Conservation (phyloP, 305 asterid species). For the Fraxinus xanthoxyloides region DNA sequence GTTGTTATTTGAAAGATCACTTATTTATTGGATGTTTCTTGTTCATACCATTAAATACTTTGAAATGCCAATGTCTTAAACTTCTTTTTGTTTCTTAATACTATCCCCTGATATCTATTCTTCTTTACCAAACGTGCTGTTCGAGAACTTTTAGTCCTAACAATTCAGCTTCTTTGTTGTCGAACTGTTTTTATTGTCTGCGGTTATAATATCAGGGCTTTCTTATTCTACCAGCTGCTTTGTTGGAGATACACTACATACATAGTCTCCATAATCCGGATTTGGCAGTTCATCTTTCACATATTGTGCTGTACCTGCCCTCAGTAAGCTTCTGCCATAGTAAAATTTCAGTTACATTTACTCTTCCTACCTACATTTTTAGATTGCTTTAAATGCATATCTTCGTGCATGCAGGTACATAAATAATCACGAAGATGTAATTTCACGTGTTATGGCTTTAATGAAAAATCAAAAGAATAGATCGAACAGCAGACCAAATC, state of each 20-base stretch:
- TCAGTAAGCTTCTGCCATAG: background rate
- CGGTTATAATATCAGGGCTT: constrained; percentile 12
- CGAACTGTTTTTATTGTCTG: constrained; percentile 1
- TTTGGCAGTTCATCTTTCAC: constrained; percentile 10
- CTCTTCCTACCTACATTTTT: constrained; percentile 14
- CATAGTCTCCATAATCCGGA: background rate
- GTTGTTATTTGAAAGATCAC: background rate
- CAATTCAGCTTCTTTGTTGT: background rate
- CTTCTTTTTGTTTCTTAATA: background rate
- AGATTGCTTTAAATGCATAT: background rate
- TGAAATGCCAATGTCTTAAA: background rate
- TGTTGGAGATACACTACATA: background rate
- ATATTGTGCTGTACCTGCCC: constrained; percentile 12
- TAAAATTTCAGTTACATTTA: background rate
- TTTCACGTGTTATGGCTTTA: background rate
- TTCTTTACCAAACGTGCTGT: background rate
- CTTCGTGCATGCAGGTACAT: background rate
- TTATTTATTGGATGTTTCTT: background rate
- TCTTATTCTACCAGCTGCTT: background rate
- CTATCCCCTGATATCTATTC: background rate
- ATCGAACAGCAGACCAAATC: background rate
- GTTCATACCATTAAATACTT: background rate
- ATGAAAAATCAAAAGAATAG: background rate
- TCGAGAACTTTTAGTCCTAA: background rate
- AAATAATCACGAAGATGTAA: background rate